Evolutionary conservation across 352 stramenopile genomes (phyloP).

Genomic region (Phytophthora podocarpi): DNA sequence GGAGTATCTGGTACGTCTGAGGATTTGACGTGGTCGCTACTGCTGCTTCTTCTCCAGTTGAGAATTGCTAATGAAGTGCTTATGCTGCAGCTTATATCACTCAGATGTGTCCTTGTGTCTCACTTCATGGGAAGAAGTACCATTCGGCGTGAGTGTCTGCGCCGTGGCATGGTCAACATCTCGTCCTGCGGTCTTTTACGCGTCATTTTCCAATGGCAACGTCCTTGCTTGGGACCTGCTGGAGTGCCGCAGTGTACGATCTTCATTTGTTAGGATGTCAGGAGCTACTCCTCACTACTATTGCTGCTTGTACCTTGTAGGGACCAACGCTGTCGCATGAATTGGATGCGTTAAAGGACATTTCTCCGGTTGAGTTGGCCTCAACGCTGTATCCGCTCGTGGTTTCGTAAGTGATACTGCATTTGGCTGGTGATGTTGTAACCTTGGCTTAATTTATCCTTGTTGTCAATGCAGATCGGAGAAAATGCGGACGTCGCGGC

Average conservation of each 20-base stretch:
- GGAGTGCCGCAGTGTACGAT: constrained; percentile 44
- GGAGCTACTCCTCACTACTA: background rate
- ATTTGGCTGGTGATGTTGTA: background rate
- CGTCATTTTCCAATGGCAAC: constrained; percentile 49
- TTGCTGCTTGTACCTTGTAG: constrained; percentile 15
- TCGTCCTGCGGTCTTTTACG: constrained; percentile 59
- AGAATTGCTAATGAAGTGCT: background rate
- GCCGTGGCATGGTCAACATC: constrained; percentile 58
- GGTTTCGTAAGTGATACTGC: constrained; percentile 43
- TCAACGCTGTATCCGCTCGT: constrained; percentile 44
- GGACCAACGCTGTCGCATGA: constrained; percentile 38
- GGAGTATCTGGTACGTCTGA: constrained; percentile 44
- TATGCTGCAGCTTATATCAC: constrained; percentile 51
- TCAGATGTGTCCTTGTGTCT: constrained; percentile 38
- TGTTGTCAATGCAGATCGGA: constrained; percentile 39
- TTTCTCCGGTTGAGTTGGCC: constrained; percentile 29
- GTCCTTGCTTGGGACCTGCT: constrained; percentile 64
- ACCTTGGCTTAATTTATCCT: no score
- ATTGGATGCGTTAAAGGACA: constrained; percentile 23
- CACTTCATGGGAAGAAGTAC: constrained; percentile 58
- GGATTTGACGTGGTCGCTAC: background rate
- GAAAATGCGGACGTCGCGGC: constrained; percentile 55
- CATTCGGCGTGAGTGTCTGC: constrained; percentile 46
- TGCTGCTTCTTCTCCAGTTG: background rate
- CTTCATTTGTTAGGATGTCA: background rate